These are phyloP conservation scores for Vitis amurensis DNA, from an alignment of 164 flowering plant genomes.

Conservation along the genomic window DNA sequence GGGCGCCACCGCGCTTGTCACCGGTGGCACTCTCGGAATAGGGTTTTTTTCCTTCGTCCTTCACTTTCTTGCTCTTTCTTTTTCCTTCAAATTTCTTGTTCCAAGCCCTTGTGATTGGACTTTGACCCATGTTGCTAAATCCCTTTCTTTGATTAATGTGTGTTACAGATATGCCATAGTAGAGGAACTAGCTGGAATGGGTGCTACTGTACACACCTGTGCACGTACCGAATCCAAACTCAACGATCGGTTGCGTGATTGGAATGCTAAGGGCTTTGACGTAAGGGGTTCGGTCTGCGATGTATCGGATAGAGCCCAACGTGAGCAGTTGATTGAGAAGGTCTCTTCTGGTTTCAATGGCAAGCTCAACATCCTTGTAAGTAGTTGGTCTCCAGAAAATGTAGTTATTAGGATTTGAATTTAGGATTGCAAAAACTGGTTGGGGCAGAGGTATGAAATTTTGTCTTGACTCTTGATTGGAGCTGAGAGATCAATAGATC, in stretches of 20 bases:
- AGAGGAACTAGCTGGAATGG: constrained; percentile 45
- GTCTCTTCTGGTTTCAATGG: constrained; percentile 17
- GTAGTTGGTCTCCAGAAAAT: constrained; percentile 5
- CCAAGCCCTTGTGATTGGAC: too few relatives aligned
- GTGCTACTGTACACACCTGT: constrained; percentile 44
- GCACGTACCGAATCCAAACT: constrained; percentile 36
- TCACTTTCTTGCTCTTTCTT: neutral
- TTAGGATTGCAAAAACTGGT: too few relatives aligned
- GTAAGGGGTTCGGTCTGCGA: constrained; percentile 47
- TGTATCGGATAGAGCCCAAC: constrained; percentile 18
- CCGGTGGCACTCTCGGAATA: constrained; percentile 49
- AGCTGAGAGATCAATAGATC: too few relatives aligned
- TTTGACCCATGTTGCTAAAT: too few relatives aligned
- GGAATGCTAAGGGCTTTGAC: constrained; percentile 37
- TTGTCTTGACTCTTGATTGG: too few relatives aligned
- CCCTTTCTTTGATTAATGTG: neutral
- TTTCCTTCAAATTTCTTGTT: too few relatives aligned
- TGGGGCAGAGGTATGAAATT: too few relatives aligned
- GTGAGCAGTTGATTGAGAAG: constrained; percentile 29
- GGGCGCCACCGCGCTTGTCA: constrained; percentile 42
- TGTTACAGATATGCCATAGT: constrained; percentile 38
- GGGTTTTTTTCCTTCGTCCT: constrained; percentile 23
- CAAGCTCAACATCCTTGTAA: constrained; percentile 15
- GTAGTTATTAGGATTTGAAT: too few relatives aligned
- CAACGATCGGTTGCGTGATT: constrained; percentile 27